A percentile compares a stretch with the other conserved stretches of the same genome.
These are phyloP conservation scores for Cyclocybe aegerita DNA, from an alignment of 768 basidiomycete species.

Conservation along the genomic window DNA sequence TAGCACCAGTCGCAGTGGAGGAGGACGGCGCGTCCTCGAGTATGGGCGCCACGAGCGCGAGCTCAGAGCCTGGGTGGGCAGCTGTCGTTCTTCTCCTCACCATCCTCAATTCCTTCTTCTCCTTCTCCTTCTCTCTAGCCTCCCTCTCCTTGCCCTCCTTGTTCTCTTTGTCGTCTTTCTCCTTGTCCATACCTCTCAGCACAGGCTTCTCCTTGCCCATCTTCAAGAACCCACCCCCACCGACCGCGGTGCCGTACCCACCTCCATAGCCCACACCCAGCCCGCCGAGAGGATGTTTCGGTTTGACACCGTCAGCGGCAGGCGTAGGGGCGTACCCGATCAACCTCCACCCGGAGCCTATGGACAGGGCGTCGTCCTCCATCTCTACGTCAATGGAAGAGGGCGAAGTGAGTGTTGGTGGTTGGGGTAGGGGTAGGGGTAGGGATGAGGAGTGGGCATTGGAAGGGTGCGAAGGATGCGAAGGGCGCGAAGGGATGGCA, in stretches of 20 bases:
- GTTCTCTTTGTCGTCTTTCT: conserved; percentile 16
- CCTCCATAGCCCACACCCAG: background rate
- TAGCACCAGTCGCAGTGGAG: conserved; percentile 22
- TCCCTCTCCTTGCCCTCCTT: conserved; percentile 21
- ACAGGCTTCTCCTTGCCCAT: conserved; percentile 8
- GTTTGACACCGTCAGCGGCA: background rate
- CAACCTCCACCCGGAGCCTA: too few species aligned
- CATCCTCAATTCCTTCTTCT: conserved; percentile 39
- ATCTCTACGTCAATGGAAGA: too few species aligned
- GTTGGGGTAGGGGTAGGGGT: too few species aligned
- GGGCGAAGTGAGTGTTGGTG: too few species aligned
- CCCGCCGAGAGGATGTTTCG: background rate
- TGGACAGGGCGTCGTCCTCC: too few species aligned
- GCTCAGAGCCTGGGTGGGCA: conserved; percentile 37
- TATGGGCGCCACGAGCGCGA: conserved; percentile 42
- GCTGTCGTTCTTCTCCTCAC: conserved; percentile 59
- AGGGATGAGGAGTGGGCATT: too few species aligned
- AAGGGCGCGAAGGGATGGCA: too few species aligned
- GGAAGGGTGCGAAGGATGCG: too few species aligned
- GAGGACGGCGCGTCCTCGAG: conserved; percentile 30
- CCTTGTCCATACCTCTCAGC: conserved; percentile 2
- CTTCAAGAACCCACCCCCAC: conserved; percentile 16
- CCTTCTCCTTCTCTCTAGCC: conserved; percentile 13
- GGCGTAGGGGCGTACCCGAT: too few species aligned
- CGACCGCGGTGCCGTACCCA: conserved; percentile 10